These are phyloP conservation scores for Cryptococcus neoformans DNA, from an alignment of 1,284 basidiomycete genomes.

Conservation along the genomic window DNA sequence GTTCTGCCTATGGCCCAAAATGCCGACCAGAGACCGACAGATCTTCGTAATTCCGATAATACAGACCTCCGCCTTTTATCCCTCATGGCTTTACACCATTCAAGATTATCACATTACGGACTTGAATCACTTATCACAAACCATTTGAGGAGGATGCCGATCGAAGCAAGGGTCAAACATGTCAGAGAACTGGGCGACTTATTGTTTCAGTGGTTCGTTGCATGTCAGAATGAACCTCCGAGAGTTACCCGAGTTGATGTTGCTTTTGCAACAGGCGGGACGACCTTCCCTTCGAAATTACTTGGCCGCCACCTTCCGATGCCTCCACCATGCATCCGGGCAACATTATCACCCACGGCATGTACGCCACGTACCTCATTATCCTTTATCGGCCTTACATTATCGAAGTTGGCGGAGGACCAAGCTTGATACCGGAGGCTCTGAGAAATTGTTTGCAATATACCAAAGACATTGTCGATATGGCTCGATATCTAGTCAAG, in stretches of 20 bases:
- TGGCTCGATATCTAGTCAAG: conserved; percentile 14
- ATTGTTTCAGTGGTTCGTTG: conserved; percentile 11
- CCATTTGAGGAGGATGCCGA: conserved; percentile 16
- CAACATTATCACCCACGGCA: conserved; percentile 18
- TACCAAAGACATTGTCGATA: conserved; percentile 17
- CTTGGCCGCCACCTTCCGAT: conserved; percentile 15
- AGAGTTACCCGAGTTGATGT: neutral
- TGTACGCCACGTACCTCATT: conserved; percentile 24
- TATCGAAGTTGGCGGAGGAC: conserved; percentile 17
- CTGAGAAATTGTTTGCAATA: conserved; percentile 9
- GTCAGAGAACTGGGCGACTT: conserved; percentile 2
- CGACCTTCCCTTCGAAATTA: conserved; percentile 9
- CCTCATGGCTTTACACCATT: conserved; percentile 13
- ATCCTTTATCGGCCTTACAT: conserved; percentile 25
- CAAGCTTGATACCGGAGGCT: conserved; percentile 6
- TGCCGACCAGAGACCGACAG: conserved; percentile 18
- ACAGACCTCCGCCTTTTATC: conserved; percentile 5
- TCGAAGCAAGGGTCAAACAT: conserved; percentile 9
- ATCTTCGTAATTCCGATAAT: conserved; percentile 8
- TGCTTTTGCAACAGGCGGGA: conserved; percentile 8
- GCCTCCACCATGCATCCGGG: conserved; percentile 14
- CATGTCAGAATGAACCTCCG: neutral
- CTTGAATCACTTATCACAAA: conserved; percentile 19
- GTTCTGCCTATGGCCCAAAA: conserved; percentile 5
- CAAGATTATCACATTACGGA: conserved; percentile 11